These are phyloP conservation scores for Emericellopsis cladophorae DNA, from an alignment of 2,329 filamentous ascomycete genomes.

Conservation along the genomic window DNA sequence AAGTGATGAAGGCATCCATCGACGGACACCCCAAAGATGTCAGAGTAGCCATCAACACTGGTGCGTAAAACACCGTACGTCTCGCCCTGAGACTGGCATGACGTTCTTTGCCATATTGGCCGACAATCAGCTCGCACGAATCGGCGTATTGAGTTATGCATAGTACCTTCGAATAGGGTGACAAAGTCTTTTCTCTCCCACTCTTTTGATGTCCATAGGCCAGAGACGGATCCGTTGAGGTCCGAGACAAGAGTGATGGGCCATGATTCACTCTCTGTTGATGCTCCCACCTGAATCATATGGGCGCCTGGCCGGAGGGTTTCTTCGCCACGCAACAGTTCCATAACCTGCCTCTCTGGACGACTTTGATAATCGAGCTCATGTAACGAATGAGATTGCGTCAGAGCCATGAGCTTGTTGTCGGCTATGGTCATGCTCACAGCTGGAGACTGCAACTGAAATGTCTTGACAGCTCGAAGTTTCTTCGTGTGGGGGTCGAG, in stretches of 20 bases:
- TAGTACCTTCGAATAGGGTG: slow-evolving; percentile 40
- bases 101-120: slow-evolving; percentile 31
- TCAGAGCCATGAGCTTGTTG: slow-evolving; percentile 37
- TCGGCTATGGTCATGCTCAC: slow-evolving; percentile 32
- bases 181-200: slow-evolving; percentile 25
- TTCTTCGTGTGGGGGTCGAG: slow-evolving; percentile 38
- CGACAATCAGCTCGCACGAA: slow-evolving; percentile 40
- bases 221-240: slow-evolving; percentile 29
- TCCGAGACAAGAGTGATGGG: slow-evolving; percentile 36
- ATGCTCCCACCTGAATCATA: slow-evolving; percentile 30
- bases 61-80: slow-evolving; percentile 11
- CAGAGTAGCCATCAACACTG: slow-evolving; percentile 29
- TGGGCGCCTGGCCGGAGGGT: slow-evolving; percentile 29
- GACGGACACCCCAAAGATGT: slow-evolving; percentile 52
- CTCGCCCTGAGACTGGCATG: slow-evolving; percentile 23
- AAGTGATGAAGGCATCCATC: slow-evolving; percentile 62
- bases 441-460: slow-evolving; percentile 39
- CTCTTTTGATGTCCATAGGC: slow-evolving; percentile 35
- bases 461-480: slow-evolving; percentile 31
- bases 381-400: slow-evolving; percentile 39
- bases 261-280: slow-evolving; percentile 13
- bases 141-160: slow-evolving; percentile 43
- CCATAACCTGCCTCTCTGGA: slow-evolving; percentile 19
- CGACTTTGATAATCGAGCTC: slow-evolving; percentile 34
- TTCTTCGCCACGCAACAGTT: slow-evolving; percentile 30